Percentiles rank a stretch among this genome's conserved stretches.
Evolutionary conservation across 306 rosid genomes (phyloP).

Genomic region (Delonix regia): DNA sequence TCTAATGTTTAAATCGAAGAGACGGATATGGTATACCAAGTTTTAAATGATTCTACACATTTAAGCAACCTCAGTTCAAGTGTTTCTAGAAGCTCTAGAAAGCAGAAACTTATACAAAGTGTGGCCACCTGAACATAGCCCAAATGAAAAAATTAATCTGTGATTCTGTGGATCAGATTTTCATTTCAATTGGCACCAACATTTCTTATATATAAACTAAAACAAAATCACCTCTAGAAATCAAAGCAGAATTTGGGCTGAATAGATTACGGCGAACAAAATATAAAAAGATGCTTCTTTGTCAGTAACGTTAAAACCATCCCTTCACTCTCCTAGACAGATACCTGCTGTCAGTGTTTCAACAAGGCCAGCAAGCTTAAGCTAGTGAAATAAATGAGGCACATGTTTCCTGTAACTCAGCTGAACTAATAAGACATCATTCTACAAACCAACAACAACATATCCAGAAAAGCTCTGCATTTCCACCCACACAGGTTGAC

Average conservation of each 20-base stretch:
- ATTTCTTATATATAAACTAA: background rate
- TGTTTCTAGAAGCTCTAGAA: background rate
- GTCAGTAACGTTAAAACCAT: background rate
- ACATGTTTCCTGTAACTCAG: background rate
- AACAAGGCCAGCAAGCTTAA: constrained; percentile 13
- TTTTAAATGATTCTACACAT: background rate
- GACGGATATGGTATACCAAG: background rate
- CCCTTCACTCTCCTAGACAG: background rate
- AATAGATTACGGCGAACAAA: background rate
- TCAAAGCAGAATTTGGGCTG: background rate
- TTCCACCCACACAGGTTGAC: background rate
- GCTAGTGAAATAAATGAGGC: background rate
- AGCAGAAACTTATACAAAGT: constrained; percentile 12
- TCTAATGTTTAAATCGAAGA: background rate
- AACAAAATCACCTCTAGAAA: background rate
- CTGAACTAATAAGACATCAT: background rate
- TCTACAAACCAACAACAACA: background rate
- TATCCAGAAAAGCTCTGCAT: background rate
- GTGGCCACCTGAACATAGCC: background rate
- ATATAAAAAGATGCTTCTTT: background rate
- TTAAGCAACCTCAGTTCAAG: constrained; percentile 4
- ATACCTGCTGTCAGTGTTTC: background rate
- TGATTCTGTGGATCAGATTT: background rate
- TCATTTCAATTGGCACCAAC: background rate
- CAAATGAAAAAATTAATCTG: constrained; percentile 1